Percentiles rank a stretch among this genome's conserved stretches.
phyloP scores from a whole-genome alignment of 495 filamentous ascomycete species.

The Neurospora sp. region DNA sequence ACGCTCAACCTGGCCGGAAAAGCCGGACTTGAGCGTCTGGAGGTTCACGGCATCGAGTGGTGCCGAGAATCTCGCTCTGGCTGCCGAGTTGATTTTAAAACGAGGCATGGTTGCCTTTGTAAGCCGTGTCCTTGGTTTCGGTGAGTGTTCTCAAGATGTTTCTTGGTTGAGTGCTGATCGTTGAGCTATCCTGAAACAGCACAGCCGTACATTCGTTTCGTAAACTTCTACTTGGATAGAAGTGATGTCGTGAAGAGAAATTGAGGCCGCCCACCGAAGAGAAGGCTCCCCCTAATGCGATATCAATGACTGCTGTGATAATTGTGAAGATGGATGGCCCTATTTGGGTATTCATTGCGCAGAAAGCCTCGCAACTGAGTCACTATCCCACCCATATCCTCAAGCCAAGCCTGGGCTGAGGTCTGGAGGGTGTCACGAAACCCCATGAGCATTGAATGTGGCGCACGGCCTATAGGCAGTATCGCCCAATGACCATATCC shows the following conservation, averaged over 20 bases:
- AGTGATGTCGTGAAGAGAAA: not conserved
- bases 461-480: not conserved
- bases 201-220: not conserved
- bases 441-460: not conserved
- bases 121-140: not conserved
- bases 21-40: not conserved
- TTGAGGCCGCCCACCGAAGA: not conserved
- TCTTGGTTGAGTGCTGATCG: not conserved
- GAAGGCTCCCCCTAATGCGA: not conserved
- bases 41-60: not conserved
- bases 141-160: not conserved
- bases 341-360: not conserved
- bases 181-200: not conserved
- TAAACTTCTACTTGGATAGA: not conserved
- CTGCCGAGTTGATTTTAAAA: not conserved
- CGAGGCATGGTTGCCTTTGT: not conserved
- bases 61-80: not conserved
- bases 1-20: not conserved
- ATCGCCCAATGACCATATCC: not conserved
- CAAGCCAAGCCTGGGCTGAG: not conserved
- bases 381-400: not conserved
- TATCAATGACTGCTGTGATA: not conserved
- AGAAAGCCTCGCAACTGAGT: not conserved
- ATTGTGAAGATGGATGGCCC: not conserved
- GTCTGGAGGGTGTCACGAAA: not conserved